Conservation (phyloP, 2,329 filamentous ascomycete species). For the Nectriaceae sp. region DNA sequence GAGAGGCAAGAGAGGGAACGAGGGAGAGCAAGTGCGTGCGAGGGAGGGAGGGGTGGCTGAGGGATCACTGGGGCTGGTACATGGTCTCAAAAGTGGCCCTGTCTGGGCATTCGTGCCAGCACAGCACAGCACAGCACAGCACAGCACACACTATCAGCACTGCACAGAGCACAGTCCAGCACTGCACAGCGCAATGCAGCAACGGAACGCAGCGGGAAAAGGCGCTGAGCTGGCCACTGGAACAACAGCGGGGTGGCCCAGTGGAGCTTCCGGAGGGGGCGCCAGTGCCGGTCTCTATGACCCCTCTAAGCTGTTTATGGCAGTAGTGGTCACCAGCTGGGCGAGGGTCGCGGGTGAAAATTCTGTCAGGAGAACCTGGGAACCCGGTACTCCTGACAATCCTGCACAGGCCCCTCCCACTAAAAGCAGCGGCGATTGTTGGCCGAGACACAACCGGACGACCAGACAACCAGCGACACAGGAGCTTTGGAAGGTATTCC, state of each 20-base stretch:
- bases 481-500: slow-evolving; percentile 1
- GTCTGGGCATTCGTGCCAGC: slow-evolving; percentile 33
- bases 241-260: slow-evolving; percentile 27
- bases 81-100: slow-evolving; percentile 15
- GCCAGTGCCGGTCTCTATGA: slow-evolving; percentile 16
- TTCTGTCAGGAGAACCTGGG: slow-evolving; percentile 35
- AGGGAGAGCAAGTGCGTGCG: slow-evolving; percentile 9
- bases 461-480: slow-evolving; percentile 8
- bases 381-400: neutral
- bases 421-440: slow-evolving; percentile 25
- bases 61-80: slow-evolving; percentile 24
- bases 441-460: slow-evolving; percentile 19
- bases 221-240: slow-evolving; percentile 17
- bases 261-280: slow-evolving; percentile 21
- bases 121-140: slow-evolving; percentile 17
- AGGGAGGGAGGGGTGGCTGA: slow-evolving; percentile 33
- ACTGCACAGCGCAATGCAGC: slow-evolving; percentile 18
- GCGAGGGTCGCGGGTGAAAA: slow-evolving; percentile 28
- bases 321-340: slow-evolving; percentile 21
- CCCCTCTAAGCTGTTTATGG: slow-evolving; percentile 24
- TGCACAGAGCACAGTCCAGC: slow-evolving; percentile 13
- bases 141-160: slow-evolving; percentile 16
- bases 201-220: slow-evolving; percentile 9
- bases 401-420: slow-evolving; percentile 9
- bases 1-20: slow-evolving; percentile 18